These are phyloP conservation scores for Boeremia exigua DNA, from an alignment of 2,329 filamentous ascomycete species.

Conservation along the genomic window DNA sequence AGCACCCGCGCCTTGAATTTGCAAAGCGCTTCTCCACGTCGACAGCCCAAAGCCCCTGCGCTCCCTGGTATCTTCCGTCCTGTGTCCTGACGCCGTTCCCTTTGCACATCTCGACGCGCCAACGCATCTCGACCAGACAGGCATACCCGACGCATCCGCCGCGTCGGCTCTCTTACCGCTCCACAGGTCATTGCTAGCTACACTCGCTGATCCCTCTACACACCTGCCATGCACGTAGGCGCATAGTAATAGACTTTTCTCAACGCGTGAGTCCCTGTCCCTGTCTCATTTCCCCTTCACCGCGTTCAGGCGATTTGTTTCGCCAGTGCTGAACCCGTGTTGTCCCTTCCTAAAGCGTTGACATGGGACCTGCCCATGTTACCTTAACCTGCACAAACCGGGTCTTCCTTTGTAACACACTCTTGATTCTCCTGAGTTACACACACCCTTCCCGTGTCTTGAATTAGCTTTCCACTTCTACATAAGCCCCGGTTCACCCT, in stretches of 20 bases:
- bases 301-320: slow-evolving; percentile 39
- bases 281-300: slow-evolving; percentile 45
- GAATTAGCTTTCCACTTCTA: slow-evolving; percentile 19
- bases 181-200: slow-evolving; percentile 28
- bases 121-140: slow-evolving; percentile 38
- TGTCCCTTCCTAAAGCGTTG: slow-evolving; percentile 41
- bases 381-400: slow-evolving; percentile 40
- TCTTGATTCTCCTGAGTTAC: slow-evolving; percentile 38
- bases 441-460: slow-evolving; percentile 30
- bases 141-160: slow-evolving; percentile 43
- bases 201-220: slow-evolving; percentile 35
- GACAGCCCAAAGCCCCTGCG: slow-evolving; percentile 35
- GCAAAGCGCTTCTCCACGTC: slow-evolving; percentile 10
- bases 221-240: slow-evolving; percentile 30
- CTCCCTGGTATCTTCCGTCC: slow-evolving; percentile 32
- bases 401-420: slow-evolving; percentile 44
- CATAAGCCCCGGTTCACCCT: slow-evolving; percentile 28
- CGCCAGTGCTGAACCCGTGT: slow-evolving; percentile 20
- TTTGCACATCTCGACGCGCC: slow-evolving; percentile 22
- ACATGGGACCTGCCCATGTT: slow-evolving; percentile 38
- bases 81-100: slow-evolving; percentile 29
- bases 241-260: slow-evolving; percentile 30
- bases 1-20: slow-evolving; percentile 26
- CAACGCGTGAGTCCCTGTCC: slow-evolving; percentile 35
- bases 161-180: slow-evolving; percentile 37